These are phyloP conservation scores for Colletotrichum tropicicola DNA, from an alignment of 2,329 filamentous ascomycete genomes.

Conservation along the genomic window DNA sequence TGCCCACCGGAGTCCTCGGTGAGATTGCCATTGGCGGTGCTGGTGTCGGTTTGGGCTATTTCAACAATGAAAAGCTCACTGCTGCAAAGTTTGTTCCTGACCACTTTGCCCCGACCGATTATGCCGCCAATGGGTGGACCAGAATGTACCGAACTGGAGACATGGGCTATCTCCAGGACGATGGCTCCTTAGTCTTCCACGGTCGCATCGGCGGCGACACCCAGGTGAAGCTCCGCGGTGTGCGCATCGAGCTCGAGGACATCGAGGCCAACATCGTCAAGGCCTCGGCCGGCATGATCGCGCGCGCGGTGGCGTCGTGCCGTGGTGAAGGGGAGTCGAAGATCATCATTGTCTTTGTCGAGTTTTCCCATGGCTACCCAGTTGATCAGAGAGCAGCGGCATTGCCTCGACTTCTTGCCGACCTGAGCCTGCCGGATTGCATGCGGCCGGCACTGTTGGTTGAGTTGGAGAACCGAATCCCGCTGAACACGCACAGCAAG, in stretches of 20 bases:
- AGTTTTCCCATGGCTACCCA: no score
- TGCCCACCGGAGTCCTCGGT: conserved; percentile 46
- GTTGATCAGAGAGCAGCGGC: no score
- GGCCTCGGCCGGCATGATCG: not conserved
- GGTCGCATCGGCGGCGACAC: conserved; percentile 50
- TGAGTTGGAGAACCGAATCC: not conserved
- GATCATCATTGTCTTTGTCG: not conserved
- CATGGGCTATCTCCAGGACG: not conserved
- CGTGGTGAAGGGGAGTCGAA: conserved; percentile 6
- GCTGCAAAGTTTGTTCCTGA: not conserved
- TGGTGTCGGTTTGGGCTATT: conserved; percentile 43
- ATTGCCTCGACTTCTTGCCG: no score
- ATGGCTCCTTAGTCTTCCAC: conserved; percentile 29
- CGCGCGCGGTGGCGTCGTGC: conserved; percentile 3
- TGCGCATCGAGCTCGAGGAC: conserved; percentile 50
- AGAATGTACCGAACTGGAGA: not conserved
- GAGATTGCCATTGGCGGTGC: conserved; percentile 43
- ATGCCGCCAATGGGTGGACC: not conserved
- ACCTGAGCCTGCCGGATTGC: not conserved
- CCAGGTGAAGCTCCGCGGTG: conserved; percentile 42
- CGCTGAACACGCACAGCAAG: not conserved
- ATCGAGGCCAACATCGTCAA: conserved; percentile 24
- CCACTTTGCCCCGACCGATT: not conserved
- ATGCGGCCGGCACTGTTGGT: not conserved
- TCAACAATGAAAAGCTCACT: conserved; percentile 31